Conservation (phyloP, 2,329 filamentous ascomycete genomes). For the Atkinsonella hypoxylon region DNA sequence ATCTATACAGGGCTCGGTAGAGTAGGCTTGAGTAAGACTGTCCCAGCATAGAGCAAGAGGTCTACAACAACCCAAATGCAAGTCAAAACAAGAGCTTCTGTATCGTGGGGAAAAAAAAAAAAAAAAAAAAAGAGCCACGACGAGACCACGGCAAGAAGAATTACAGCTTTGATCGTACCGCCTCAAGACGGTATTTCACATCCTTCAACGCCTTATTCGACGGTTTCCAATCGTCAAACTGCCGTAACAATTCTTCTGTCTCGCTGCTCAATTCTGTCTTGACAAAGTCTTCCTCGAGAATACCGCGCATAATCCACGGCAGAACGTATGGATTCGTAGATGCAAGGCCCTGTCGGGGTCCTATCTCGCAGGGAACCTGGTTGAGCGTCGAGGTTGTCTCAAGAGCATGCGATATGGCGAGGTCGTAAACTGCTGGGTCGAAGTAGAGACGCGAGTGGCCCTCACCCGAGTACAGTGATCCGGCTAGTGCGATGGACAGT, state of each 20-base stretch:
- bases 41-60: no score
- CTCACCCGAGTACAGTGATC: slow-evolving; percentile 82
- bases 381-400: slow-evolving; percentile 51
- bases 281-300: slow-evolving; percentile 85
- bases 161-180: slow-evolving; percentile 71
- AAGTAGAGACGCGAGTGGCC: slow-evolving; percentile 92
- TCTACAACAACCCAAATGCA: no score
- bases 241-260: slow-evolving; percentile 63
- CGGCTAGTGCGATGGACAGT: slow-evolving; percentile 75
- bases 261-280: slow-evolving; percentile 68
- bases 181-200: slow-evolving; percentile 88
- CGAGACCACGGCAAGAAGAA: no score
- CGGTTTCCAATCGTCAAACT: slow-evolving; percentile 93
- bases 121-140: not conserved
- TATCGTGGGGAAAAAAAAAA: not conserved
- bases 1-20: no score
- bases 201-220: slow-evolving; percentile 84
- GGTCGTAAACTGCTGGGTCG: slow-evolving; percentile 72
- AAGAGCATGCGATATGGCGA: slow-evolving; percentile 60
- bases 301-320: slow-evolving; percentile 88
- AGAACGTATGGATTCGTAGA: slow-evolving; percentile 77
- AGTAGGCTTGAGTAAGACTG: no score
- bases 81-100: no score
- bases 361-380: slow-evolving; percentile 19
- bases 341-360: slow-evolving; percentile 20